A percentile compares a stretch with the other conserved stretches of the same genome.
Evolutionary conservation across 2,329 filamentous ascomycete species (phyloP).

Genomic region (Pseudocercospora fijiensis): DNA sequence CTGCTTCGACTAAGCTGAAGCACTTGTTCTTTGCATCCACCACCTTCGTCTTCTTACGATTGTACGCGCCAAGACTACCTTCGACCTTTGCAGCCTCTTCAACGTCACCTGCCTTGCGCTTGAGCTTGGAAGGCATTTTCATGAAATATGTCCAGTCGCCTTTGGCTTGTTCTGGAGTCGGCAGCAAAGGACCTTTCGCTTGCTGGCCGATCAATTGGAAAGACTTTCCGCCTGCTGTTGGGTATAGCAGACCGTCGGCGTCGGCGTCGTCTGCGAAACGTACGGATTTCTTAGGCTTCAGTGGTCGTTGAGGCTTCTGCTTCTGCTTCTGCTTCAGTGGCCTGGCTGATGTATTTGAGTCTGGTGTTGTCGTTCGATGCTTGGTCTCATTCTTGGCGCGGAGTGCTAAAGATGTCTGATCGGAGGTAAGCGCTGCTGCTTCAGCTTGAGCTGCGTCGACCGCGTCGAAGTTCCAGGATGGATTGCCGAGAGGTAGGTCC

Average conservation of each 20-base stretch:
- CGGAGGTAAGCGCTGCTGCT: background rate
- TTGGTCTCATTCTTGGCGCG: background rate
- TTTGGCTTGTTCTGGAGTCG: background rate
- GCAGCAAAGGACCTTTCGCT: background rate
- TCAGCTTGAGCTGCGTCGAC: background rate
- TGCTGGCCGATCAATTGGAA: slow-evolving; percentile 8
- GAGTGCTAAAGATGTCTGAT: background rate
- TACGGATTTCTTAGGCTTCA: slow-evolving; percentile 1
- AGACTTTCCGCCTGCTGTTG: background rate
- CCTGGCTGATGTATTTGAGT: background rate
- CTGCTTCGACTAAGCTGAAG: background rate
- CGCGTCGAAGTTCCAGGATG: background rate
- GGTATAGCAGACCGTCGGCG: background rate
- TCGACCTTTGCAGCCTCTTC: background rate
- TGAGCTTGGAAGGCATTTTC: background rate
- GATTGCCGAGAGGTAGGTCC: background rate
- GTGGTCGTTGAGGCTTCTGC: background rate
- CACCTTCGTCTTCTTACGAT: background rate
- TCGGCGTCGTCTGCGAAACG: background rate
- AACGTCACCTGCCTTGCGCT: background rate
- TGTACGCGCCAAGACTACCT: background rate
- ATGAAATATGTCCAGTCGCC: slow-evolving; percentile 4
- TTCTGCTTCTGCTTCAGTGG: background rate
- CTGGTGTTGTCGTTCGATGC: background rate
- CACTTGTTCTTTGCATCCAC: background rate